Evolutionary conservation across 2,329 filamentous ascomycete species (phyloP).

Genomic region (Pyrenophora tritici-repentis): DNA sequence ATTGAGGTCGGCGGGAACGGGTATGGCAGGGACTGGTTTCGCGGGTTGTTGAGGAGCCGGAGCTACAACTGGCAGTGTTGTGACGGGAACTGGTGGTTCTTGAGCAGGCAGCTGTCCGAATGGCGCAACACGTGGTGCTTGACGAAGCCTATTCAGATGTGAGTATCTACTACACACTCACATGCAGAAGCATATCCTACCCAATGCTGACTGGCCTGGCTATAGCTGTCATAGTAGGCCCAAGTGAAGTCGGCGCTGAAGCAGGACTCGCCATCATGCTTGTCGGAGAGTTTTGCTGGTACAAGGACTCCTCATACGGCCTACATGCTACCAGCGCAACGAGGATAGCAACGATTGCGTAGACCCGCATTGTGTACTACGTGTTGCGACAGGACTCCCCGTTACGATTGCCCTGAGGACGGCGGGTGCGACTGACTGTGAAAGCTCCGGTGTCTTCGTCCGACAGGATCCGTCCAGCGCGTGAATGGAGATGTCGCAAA

Average conservation of each 20-base stretch:
- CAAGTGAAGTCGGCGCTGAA: constrained; percentile 2
- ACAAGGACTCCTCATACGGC: background rate
- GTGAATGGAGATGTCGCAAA: no score
- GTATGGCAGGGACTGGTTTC: background rate
- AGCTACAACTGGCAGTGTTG: background rate
- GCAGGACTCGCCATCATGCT: constrained; percentile 8
- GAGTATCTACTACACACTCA: background rate
- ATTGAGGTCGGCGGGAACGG: background rate
- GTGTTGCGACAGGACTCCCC: background rate
- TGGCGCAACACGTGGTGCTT: constrained; percentile 12
- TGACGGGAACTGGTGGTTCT: background rate
- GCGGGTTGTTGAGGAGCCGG: background rate
- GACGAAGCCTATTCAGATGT: constrained; percentile 18
- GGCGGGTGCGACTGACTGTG: background rate
- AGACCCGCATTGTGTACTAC: constrained; percentile 1
- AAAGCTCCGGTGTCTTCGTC: background rate
- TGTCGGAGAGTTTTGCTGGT: constrained; percentile 1
- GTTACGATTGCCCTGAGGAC: background rate
- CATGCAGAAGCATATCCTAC: background rate
- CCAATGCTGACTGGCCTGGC: background rate
- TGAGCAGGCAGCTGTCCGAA: background rate
- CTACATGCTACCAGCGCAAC: background rate
- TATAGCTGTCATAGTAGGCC: background rate
- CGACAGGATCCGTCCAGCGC: no score
- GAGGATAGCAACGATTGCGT: background rate